Evolutionary conservation across 805 yeast species (phyloP).

Genomic region (Lachancea dasiensis): DNA sequence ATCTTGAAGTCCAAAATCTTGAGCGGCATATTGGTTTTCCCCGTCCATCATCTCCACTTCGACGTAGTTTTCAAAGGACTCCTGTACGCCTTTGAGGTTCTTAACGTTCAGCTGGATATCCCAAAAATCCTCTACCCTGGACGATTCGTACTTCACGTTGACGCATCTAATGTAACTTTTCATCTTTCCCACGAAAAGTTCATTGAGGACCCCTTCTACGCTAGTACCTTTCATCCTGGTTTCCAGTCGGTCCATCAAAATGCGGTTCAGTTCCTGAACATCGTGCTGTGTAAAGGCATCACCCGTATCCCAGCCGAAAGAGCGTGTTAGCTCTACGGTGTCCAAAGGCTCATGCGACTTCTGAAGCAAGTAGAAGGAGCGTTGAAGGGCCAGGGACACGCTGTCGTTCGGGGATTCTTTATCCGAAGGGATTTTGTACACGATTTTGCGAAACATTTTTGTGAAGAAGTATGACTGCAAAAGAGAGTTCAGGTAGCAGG

Average conservation of each 20-base stretch:
- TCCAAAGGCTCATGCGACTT: constrained; percentile 72
- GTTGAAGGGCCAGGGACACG: constrained; percentile 81
- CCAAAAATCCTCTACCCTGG: constrained; percentile 94
- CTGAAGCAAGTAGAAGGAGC: constrained; percentile 75
- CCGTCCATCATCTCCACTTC: constrained; percentile 88
- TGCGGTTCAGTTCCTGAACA: constrained; percentile 92
- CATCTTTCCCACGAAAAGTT: constrained; percentile 94
- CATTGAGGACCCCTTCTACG: constrained; percentile 68
- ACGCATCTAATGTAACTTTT: constrained; percentile 89
- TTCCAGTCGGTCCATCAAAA: constrained; percentile 90
- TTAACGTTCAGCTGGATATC: constrained; percentile 94
- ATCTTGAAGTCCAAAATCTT: constrained; percentile 84
- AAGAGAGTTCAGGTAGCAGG: constrained; percentile 87
- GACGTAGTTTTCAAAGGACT: constrained; percentile 79
- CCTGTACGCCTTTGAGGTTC: constrained; percentile 62
- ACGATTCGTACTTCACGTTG: constrained; percentile 87
- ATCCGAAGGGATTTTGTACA: constrained; percentile 83
- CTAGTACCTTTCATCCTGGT: constrained; percentile 83
- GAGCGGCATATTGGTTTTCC: constrained; percentile 93
- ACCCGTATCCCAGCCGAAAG: constrained; percentile 95
- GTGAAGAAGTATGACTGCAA: constrained; percentile 89
- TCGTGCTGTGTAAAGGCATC: constrained; percentile 98
- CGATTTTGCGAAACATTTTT: constrained; percentile 71
- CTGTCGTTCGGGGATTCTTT: constrained; percentile 46
- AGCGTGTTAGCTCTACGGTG: constrained; percentile 77